A percentile compares a stretch with the other conserved stretches of the same genome.
Evolutionary conservation across 2,329 filamentous ascomycete species (phyloP).

Genomic region (Aspergillus novoparasiticus): DNA sequence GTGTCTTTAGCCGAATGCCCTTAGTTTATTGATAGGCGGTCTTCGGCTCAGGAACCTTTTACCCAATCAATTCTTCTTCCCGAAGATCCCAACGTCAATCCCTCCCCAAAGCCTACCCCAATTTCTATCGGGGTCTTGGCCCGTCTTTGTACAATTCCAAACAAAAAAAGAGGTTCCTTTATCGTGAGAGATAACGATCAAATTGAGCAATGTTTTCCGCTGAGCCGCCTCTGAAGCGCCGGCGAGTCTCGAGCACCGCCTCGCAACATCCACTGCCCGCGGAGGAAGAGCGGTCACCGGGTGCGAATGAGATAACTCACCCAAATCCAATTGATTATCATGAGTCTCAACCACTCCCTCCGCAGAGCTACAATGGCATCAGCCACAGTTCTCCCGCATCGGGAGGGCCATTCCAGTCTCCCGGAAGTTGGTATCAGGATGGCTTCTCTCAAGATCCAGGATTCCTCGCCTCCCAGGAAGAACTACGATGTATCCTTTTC

Average conservation of each 20-base stretch:
- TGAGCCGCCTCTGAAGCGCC: constrained; percentile 15
- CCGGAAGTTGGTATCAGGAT: constrained; percentile 30
- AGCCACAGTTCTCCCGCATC: constrained; percentile 7
- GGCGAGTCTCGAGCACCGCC: constrained; percentile 6
- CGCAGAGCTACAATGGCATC: neutral
- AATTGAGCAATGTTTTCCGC: neutral
- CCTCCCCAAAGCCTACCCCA: neutral
- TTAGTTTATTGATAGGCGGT: neutral
- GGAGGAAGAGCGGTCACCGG: neutral
- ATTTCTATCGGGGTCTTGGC: neutral
- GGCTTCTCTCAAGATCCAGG: constrained; percentile 42
- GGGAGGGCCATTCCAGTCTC: constrained; percentile 10
- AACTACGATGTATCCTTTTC: constrained; percentile 48
- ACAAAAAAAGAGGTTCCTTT: neutral
- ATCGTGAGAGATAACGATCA: neutral
- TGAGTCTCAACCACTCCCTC: neutral
- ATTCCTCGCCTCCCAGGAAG: constrained; percentile 50
- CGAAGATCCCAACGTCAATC: neutral
- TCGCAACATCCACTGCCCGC: neutral
- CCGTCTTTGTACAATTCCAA: neutral
- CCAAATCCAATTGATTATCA: neutral
- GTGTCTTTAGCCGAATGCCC: neutral
- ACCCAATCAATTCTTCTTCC: neutral
- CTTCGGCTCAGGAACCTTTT: neutral
- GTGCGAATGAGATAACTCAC: neutral